These are phyloP conservation scores for Immersiporthe knoxdaviesiana DNA, from an alignment of 2,329 filamentous ascomycete genomes.

Conservation along the genomic window DNA sequence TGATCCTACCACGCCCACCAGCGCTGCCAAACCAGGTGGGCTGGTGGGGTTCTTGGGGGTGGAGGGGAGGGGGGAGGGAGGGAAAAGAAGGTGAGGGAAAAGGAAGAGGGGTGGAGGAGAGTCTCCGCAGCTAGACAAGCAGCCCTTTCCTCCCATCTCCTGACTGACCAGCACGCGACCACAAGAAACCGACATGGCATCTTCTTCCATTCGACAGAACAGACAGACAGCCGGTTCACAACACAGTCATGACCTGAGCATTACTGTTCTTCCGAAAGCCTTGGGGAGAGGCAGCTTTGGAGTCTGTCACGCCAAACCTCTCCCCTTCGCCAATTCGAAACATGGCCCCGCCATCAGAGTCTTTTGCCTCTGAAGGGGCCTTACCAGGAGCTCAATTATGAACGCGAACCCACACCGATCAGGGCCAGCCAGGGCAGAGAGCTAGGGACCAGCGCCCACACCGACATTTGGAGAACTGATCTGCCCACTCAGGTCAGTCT, in stretches of 20 bases:
- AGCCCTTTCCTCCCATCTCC: background rate
- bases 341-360: background rate
- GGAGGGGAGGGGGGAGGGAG: background rate
- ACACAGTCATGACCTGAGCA: background rate
- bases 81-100: background rate
- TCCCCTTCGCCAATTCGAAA: background rate
- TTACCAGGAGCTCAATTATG: background rate
- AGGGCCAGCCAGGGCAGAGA: constrained; percentile 1
- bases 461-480: constrained; percentile 27
- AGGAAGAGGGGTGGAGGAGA: background rate
- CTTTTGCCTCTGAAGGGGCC: background rate
- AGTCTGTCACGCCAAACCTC: background rate
- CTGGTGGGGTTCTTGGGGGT: background rate
- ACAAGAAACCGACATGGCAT: background rate
- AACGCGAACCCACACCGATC: constrained; percentile 11
- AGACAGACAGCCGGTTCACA: too few species aligned
- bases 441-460: constrained; percentile 23
- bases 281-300: background rate
- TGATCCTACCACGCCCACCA: constrained; percentile 15
- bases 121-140: background rate
- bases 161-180: background rate
- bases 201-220: background rate
- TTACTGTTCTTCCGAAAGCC: background rate
- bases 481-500: background rate
- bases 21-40: background rate